Percentiles rank a stretch among this genome's conserved stretches.
These are phyloP conservation scores for Bacidia rubella DNA, from an alignment of 495 filamentous ascomycete genomes.

Conservation along the genomic window DNA sequence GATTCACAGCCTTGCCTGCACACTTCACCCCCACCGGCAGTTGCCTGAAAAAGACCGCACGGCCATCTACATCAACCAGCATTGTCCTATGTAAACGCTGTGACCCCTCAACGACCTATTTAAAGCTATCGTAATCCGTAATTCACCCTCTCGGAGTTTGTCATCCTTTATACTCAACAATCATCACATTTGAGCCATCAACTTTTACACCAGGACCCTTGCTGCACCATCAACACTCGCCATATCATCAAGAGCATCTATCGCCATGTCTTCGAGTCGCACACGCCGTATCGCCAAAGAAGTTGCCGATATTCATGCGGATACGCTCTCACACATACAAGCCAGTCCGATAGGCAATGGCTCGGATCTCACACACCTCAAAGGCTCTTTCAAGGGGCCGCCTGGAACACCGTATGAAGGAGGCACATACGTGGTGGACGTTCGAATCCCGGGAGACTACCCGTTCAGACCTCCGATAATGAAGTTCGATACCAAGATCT, in stretches of 20 bases:
- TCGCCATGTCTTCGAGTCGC: conserved; percentile 60
- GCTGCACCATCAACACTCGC: background rate
- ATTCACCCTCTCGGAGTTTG: background rate
- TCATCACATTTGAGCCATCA: background rate
- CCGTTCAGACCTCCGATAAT: conserved; percentile 87
- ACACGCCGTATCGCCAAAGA: conserved; percentile 83
- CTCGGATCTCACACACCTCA: conserved; percentile 71
- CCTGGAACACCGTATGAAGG: conserved; percentile 92
- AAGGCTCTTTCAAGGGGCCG: conserved; percentile 72
- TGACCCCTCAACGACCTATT: background rate
- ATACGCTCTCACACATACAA: conserved; percentile 59
- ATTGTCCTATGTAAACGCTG: background rate
- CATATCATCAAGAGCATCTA: background rate
- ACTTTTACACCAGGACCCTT: background rate
- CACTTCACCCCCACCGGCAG: background rate
- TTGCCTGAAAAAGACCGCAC: background rate
- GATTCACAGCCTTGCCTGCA: background rate
- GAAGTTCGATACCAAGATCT: conserved; percentile 89
- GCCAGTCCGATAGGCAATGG: conserved; percentile 48
- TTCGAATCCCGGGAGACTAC: conserved; percentile 77
- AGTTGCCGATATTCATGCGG: conserved; percentile 69
- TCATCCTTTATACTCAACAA: background rate
- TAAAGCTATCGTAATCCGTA: background rate
- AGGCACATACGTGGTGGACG: conserved; percentile 69
- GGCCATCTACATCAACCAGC: background rate